Conservation (phyloP, 2,329 filamentous ascomycete genomes). For the Neofusicoccum laricinum region DNA sequence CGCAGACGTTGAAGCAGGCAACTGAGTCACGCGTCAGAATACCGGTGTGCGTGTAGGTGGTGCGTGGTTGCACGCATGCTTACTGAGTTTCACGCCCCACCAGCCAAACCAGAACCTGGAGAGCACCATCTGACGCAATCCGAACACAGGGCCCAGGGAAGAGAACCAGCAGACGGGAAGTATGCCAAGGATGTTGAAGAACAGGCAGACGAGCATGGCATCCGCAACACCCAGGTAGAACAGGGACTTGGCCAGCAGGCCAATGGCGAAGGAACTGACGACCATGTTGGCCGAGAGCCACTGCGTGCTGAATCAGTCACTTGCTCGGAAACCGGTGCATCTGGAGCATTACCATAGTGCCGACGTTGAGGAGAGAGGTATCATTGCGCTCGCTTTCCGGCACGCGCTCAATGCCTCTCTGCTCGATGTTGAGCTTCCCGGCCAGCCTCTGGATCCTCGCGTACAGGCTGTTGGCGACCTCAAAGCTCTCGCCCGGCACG, state of each 20-base stretch:
- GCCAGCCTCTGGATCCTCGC: slow-evolving; percentile 62
- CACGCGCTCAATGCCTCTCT: slow-evolving; percentile 73
- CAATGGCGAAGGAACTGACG: slow-evolving; percentile 72
- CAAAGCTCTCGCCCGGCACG: slow-evolving; percentile 58
- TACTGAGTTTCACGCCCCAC: slow-evolving; percentile 66
- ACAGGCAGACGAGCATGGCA: slow-evolving; percentile 67
- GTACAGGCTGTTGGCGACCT: slow-evolving; percentile 54
- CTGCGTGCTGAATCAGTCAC: slow-evolving; percentile 36
- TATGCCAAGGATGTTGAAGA: slow-evolving; percentile 73
- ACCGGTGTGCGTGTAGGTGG: neutral
- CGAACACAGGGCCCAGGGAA: slow-evolving; percentile 71
- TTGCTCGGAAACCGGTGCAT: neutral
- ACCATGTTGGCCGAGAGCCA: slow-evolving; percentile 80
- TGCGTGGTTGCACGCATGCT: slow-evolving; percentile 26
- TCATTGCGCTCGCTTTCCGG: slow-evolving; percentile 67
- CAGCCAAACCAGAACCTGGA: slow-evolving; percentile 75
- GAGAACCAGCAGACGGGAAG: slow-evolving; percentile 74
- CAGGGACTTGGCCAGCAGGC: slow-evolving; percentile 65
- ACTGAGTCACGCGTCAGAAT: slow-evolving; percentile 40
- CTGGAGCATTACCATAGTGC: slow-evolving; percentile 61
- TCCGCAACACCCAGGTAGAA: slow-evolving; percentile 73
- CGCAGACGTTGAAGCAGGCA: slow-evolving; percentile 67
- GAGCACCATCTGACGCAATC: slow-evolving; percentile 77
- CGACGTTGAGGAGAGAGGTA: slow-evolving; percentile 62
- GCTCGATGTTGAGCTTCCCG: slow-evolving; percentile 65